Percentiles rank a stretch among this genome's conserved stretches.
phyloP scores from a whole-genome alignment of 163 green algal genomes.

The Chloroidium sp. region DNA sequence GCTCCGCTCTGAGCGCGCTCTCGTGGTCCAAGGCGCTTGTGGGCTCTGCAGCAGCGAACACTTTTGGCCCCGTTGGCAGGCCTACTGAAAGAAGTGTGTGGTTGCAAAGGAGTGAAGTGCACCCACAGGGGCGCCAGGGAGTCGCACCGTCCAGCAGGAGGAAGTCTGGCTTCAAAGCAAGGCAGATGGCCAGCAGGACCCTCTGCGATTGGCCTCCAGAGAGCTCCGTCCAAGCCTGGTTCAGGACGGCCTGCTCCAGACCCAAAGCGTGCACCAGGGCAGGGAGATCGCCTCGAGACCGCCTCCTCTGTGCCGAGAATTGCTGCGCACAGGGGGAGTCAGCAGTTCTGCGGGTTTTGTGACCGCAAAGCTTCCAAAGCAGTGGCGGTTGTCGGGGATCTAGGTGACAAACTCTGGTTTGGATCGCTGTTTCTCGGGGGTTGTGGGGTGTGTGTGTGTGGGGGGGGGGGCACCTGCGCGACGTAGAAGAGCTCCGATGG shows the following conservation, averaged over 20 bases:
- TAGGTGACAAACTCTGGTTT: no score
- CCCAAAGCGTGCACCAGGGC: constrained; percentile 54
- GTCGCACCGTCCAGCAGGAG: constrained; percentile 63
- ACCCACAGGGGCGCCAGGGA: no score
- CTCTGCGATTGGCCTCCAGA: constrained; percentile 78
- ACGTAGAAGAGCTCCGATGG: constrained; percentile 55
- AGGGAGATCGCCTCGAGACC: constrained; percentile 51
- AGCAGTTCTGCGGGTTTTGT: neutral
- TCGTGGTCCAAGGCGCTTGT: constrained; percentile 64
- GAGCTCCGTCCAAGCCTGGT: constrained; percentile 64
- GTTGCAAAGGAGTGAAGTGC: no score
- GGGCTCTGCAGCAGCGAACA: constrained; percentile 33
- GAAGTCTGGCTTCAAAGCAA: constrained; percentile 66
- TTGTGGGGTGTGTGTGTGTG: no score
- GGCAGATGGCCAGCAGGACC: constrained; percentile 54
- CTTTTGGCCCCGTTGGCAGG: no score
- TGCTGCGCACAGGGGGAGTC: constrained; percentile 17
- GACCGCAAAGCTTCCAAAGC: no score
- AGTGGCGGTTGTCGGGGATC: no score
- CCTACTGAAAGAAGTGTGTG: no score
- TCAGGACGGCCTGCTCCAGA: constrained; percentile 58
- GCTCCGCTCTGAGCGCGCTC: constrained; percentile 26
- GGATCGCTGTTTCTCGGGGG: neutral
- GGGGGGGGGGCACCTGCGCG: constrained; percentile 15
- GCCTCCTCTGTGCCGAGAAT: constrained; percentile 44